Evolutionary conservation across 2,329 filamentous ascomycete species (phyloP).

Genomic region (Aureobasidium melanogenum): DNA sequence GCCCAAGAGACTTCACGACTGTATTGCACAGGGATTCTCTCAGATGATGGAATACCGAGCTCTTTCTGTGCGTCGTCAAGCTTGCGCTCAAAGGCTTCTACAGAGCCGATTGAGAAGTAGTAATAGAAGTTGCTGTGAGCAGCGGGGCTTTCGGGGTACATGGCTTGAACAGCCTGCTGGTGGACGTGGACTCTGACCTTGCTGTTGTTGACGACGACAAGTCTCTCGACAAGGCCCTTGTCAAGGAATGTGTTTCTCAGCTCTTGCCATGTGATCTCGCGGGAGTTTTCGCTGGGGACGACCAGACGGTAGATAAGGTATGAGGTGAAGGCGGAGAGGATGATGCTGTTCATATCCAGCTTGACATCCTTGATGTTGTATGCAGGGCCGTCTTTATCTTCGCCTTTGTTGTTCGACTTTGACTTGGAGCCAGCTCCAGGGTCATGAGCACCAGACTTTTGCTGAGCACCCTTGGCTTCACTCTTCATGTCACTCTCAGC

Average conservation of each 20-base stretch:
- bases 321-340: slow-evolving; percentile 51
- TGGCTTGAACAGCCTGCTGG: slow-evolving; percentile 59
- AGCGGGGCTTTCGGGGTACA: slow-evolving; percentile 69
- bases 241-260: slow-evolving; percentile 88
- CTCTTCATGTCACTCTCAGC: slow-evolving; percentile 32
- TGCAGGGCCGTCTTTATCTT: slow-evolving; percentile 22
- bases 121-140: slow-evolving; percentile 66
- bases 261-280: slow-evolving; percentile 97
- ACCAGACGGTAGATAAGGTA: slow-evolving; percentile 57
- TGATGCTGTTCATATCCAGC: slow-evolving; percentile 46
- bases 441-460: slow-evolving; percentile 38
- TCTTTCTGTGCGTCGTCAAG: slow-evolving; percentile 83
- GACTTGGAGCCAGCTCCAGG: slow-evolving; percentile 30
- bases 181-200: slow-evolving; percentile 74
- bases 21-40: slow-evolving; percentile 90
- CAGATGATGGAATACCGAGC: slow-evolving; percentile 72
- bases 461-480: slow-evolving; percentile 23
- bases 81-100: slow-evolving; percentile 84
- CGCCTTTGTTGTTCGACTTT: slow-evolving; percentile 28
- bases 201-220: slow-evolving; percentile 69
- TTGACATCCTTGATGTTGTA: slow-evolving; percentile 36
- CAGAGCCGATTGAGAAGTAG: slow-evolving; percentile 90
- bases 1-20: slow-evolving; percentile 63
- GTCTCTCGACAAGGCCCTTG: slow-evolving; percentile 89
- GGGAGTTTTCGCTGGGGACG: slow-evolving; percentile 54